Conservation (phyloP, 2,329 filamentous ascomycete genomes). For the Fusarium continuum region DNA sequence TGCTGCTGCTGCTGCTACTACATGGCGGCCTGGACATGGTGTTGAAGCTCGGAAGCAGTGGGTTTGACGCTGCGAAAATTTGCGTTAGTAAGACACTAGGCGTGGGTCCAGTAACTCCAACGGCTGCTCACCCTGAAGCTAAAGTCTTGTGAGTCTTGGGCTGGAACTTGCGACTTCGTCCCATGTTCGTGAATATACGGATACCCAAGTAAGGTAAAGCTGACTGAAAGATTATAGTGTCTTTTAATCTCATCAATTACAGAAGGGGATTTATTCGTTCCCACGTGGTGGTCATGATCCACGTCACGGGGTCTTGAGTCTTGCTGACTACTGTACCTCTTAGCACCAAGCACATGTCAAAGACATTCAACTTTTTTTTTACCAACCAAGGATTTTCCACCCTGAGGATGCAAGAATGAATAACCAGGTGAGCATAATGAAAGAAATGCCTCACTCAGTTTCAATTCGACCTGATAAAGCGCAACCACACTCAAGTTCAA, state of each 20-base stretch:
- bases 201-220: too few species aligned
- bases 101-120: conserved; percentile 17
- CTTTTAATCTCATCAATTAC: neutral
- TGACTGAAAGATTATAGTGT: neutral
- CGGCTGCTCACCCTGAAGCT: neutral
- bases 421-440: too few species aligned
- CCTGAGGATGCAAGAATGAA: too few species aligned
- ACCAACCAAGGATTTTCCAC: too few species aligned
- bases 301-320: conserved; percentile 25
- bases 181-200: neutral
- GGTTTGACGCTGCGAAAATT: conserved; percentile 36
- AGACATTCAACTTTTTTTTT: neutral
- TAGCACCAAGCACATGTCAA: conserved; percentile 34
- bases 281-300: conserved; percentile 13
- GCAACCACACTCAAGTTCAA: neutral
- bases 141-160: neutral
- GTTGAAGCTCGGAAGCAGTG: conserved; percentile 11
- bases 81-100: conserved; percentile 34
- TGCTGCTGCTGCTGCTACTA: conserved; percentile 20
- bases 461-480: conserved; percentile 2
- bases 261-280: neutral
- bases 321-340: conserved; percentile 4
- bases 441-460: too few species aligned
- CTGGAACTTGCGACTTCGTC: neutral
- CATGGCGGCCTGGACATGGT: conserved; percentile 18